These are phyloP conservation scores for Microthlaspi erraticum DNA, from an alignment of 345 rosid species.

Conservation along the genomic window DNA sequence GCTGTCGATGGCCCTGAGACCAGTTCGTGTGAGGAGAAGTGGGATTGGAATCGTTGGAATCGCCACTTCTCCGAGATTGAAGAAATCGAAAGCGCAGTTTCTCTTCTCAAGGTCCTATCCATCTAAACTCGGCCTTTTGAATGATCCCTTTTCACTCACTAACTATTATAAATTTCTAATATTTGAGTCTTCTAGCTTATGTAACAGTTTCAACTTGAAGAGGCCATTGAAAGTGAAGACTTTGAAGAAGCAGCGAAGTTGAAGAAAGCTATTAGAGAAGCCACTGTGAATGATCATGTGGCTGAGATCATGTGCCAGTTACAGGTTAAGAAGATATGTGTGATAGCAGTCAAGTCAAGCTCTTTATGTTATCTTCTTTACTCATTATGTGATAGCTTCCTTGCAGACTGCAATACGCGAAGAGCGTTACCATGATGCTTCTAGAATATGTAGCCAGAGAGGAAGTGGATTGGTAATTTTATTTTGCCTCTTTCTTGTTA, in stretches of 20 bases:
- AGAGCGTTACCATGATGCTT: slow-evolving; percentile 93
- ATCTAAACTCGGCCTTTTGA: not conserved
- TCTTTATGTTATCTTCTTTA: slow-evolving; percentile 16
- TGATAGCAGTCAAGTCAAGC: slow-evolving; percentile 5
- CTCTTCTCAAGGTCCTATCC: slow-evolving; percentile 72
- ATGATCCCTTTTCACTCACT: not conserved
- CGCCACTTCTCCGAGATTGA: slow-evolving; percentile 86
- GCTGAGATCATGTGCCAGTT: slow-evolving; percentile 80
- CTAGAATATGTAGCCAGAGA: slow-evolving; percentile 66
- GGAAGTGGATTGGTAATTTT: slow-evolving; percentile 88
- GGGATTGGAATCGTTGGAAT: slow-evolving; percentile 95
- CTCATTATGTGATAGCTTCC: slow-evolving; percentile 18
- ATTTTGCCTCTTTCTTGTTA: not conserved
- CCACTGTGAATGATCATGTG: slow-evolving; percentile 67
- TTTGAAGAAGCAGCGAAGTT: slow-evolving; percentile 84
- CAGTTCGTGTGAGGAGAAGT: slow-evolving; percentile 56
- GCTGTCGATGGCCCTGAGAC: slow-evolving; percentile 35
- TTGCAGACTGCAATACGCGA: slow-evolving; percentile 73
- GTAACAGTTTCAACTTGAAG: slow-evolving; percentile 85
- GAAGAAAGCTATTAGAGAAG: slow-evolving; percentile 74
- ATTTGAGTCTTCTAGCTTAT: slow-evolving; percentile 24
- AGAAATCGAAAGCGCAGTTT: slow-evolving; percentile 73
- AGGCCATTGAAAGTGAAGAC: slow-evolving; percentile 87
- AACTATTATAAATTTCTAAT: slow-evolving; percentile 13
- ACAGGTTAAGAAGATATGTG: slow-evolving; percentile 54